Evolutionary conservation across 2,329 filamentous ascomycete species (phyloP).

Genomic region (Arthroderma sp.): DNA sequence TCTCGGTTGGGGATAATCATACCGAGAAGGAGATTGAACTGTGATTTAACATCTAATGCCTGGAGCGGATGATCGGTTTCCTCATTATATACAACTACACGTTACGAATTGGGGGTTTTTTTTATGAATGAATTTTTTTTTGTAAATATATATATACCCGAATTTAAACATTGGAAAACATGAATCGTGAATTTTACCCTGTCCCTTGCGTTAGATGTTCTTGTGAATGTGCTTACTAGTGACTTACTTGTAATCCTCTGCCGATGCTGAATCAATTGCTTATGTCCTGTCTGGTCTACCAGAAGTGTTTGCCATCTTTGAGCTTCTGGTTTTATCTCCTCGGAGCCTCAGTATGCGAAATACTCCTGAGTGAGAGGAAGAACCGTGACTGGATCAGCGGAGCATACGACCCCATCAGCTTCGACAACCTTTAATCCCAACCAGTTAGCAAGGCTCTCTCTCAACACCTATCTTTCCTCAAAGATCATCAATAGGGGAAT

Average conservation of each 20-base stretch:
- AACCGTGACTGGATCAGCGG: conserved; percentile 55
- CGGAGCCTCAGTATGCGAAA: conserved; percentile 52
- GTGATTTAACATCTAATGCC: conserved; percentile 8
- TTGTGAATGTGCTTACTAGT: too few relatives aligned
- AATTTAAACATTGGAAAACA: too few relatives aligned
- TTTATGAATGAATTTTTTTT: too few relatives aligned
- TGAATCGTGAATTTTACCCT: too few relatives aligned
- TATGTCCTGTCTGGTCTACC: too few relatives aligned
- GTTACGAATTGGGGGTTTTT: too few relatives aligned
- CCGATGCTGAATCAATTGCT: too few relatives aligned
- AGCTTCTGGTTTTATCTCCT: background rate
- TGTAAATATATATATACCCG: too few relatives aligned
- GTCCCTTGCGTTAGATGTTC: too few relatives aligned
- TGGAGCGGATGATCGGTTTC: too few relatives aligned
- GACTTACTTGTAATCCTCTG: too few relatives aligned
- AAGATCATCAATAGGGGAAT: background rate
- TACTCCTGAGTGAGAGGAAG: conserved; percentile 67
- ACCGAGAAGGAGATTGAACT: conserved; percentile 30
- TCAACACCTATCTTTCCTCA: background rate
- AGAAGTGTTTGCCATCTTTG: background rate
- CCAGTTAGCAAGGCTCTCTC: background rate
- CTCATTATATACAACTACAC: too few relatives aligned
- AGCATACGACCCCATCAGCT: conserved; percentile 64
- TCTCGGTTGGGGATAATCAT: conserved; percentile 33
- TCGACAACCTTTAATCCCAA: conserved; percentile 46